Conservation (phyloP, 306 rosid species). For the Cucurbita ficifolia region DNA sequence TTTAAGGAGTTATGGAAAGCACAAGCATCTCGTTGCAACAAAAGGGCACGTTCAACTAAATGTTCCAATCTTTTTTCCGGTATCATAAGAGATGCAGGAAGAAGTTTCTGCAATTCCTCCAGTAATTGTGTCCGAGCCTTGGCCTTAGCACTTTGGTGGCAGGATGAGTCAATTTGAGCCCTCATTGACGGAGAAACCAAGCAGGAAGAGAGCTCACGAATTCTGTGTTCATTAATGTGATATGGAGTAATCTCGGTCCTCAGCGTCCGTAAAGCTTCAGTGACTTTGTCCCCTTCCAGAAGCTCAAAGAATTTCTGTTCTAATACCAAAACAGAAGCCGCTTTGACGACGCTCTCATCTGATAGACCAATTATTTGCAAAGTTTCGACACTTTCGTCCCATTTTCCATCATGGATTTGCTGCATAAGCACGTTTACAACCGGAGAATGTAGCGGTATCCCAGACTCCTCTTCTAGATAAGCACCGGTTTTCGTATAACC, state of each 20-base stretch:
- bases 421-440: slow-evolving; percentile 54
- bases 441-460: slow-evolving; percentile 64
- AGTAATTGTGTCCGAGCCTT: slow-evolving; percentile 62
- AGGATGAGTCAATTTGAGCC: slow-evolving; percentile 15
- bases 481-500: slow-evolving; percentile 82
- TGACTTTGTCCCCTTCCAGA: slow-evolving; percentile 44
- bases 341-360: slow-evolving; percentile 41
- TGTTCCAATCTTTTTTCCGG: slow-evolving; percentile 93
- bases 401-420: slow-evolving; percentile 69
- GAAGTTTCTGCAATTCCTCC: slow-evolving; percentile 78
- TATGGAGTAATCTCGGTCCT: slow-evolving; percentile 81
- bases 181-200: slow-evolving; percentile 41
- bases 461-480: slow-evolving; percentile 84
- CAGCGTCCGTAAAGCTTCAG: slow-evolving; percentile 74
- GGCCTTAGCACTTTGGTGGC: slow-evolving; percentile 23
- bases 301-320: slow-evolving; percentile 89
- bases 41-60: slow-evolving; percentile 86
- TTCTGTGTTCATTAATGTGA: slow-evolving; percentile 33
- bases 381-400: slow-evolving; percentile 68
- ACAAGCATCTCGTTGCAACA: slow-evolving; percentile 82
- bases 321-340: slow-evolving; percentile 65
- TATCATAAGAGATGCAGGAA: slow-evolving; percentile 78
- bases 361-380: slow-evolving; percentile 52
- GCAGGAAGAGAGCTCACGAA: slow-evolving; percentile 71
- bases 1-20: slow-evolving; percentile 73